Evolutionary conservation across 1,139 yeast species (phyloP).

Genomic region (Geotrichum europaeum): DNA sequence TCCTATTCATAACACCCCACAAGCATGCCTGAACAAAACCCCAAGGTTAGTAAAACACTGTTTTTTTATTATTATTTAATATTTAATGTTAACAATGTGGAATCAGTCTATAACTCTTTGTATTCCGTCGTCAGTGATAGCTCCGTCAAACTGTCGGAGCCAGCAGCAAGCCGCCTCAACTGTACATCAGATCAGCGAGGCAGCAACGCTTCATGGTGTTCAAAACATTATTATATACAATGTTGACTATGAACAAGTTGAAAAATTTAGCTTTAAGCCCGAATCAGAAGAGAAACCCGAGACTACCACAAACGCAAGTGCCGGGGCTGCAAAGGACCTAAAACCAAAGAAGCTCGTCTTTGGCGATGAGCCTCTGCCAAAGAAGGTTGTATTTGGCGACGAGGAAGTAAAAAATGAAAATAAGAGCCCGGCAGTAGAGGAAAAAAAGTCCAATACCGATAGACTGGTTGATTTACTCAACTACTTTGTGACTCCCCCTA

Average conservation of each 20-base stretch:
- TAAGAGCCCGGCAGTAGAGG: not conserved
- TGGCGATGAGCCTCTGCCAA: not conserved
- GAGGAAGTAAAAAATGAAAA: not conserved
- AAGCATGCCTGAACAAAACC: not conserved
- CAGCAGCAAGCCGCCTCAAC: not conserved
- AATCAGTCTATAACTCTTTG: not conserved
- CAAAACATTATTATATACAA: not conserved
- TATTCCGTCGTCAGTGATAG: conserved; percentile 1
- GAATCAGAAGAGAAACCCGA: not conserved
- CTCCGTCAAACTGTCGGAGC: not conserved
- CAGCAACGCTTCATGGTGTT: not conserved
- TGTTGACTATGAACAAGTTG: not conserved
- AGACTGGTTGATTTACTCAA: not conserved
- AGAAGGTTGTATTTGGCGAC: not conserved
- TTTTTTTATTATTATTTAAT: no score
- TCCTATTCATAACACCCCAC: not conserved
- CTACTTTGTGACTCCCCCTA: conserved; percentile 6
- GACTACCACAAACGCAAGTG: not conserved
- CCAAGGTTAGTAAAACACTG: not conserved
- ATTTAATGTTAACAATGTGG: not conserved
- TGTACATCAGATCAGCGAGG: conserved; percentile 1
- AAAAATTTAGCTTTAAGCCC: not conserved
- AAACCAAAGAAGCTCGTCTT: not conserved
- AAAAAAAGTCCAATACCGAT: not conserved
- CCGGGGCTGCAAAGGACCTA: not conserved